Percentiles rank a stretch among this genome's conserved stretches.
Evolutionary conservation across 2,329 filamentous ascomycete genomes (phyloP).

Genomic region (Diaporthe sp.): DNA sequence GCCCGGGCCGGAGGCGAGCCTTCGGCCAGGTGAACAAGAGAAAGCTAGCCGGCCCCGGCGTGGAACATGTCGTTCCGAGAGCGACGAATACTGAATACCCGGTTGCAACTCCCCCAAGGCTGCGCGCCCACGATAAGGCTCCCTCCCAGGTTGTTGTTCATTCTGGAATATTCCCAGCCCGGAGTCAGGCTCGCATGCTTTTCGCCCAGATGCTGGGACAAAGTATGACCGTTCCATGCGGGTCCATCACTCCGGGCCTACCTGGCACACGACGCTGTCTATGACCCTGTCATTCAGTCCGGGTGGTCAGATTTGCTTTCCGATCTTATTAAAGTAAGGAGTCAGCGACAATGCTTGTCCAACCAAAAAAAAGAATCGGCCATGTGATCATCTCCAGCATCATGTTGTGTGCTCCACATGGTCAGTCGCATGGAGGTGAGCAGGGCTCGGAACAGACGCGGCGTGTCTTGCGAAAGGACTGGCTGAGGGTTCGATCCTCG

Average conservation of each 20-base stretch:
- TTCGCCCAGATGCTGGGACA: constrained; percentile 21
- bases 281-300: constrained; percentile 2
- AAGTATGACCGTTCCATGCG: constrained; percentile 19
- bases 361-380: not conserved
- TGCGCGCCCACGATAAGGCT: not conserved
- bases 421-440: not conserved
- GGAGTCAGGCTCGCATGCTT: not conserved
- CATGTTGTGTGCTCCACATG: too few species aligned
- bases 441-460: too few species aligned
- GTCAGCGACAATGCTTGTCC: not conserved
- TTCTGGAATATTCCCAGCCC: constrained; percentile 1
- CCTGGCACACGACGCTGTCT: not conserved
- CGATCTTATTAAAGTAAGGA: not conserved
- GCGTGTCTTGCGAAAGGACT: not conserved
- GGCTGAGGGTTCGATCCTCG: not conserved
- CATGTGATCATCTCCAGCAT: not conserved
- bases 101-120: not conserved
- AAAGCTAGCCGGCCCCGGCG: not conserved
- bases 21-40: not conserved
- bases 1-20: not conserved
- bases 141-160: not conserved
- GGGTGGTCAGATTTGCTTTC: constrained; percentile 17
- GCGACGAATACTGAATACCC: not conserved
- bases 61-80: constrained; percentile 5
- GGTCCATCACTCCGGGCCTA: not conserved